These are phyloP conservation scores for Artomyces pyxidatus DNA, from an alignment of 768 basidiomycete genomes.

Conservation along the genomic window DNA sequence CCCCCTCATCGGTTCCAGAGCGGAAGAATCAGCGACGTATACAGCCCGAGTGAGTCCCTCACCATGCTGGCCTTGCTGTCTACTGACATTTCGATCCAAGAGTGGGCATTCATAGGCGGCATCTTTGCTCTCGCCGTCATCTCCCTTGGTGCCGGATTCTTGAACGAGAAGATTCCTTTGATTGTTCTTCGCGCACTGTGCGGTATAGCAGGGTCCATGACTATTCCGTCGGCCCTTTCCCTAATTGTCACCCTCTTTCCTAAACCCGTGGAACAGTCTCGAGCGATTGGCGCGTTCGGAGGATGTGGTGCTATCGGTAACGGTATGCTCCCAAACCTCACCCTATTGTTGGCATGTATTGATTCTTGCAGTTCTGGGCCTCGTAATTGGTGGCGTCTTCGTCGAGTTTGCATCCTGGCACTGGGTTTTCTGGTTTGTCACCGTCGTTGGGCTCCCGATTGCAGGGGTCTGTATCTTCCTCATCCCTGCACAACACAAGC, in stretches of 20 bases:
- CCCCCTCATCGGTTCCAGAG: constrained; percentile 16
- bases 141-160: constrained; percentile 1
- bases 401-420: constrained; percentile 29
- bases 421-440: constrained; percentile 41
- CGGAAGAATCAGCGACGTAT: constrained; percentile 26
- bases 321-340: constrained; percentile 18
- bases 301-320: constrained; percentile 39
- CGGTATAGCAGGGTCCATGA: constrained; percentile 31
- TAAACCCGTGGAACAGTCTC: constrained; percentile 33
- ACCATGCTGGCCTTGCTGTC: background rate
- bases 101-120: background rate
- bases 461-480: constrained; percentile 23
- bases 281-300: constrained; percentile 36
- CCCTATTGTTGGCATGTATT: too few species aligned
- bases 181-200: background rate
- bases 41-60: constrained; percentile 22
- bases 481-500: constrained; percentile 20
- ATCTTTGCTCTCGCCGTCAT: background rate
- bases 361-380: constrained; percentile 22
- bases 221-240: constrained; percentile 33
- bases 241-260: constrained; percentile 41
- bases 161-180: background rate
- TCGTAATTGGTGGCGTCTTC: constrained; percentile 31
- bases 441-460: constrained; percentile 29
- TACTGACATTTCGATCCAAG: background rate